Conservation (phyloP, 192 early-diverging fungal genomes). For the Coemansia sp. region DNA sequence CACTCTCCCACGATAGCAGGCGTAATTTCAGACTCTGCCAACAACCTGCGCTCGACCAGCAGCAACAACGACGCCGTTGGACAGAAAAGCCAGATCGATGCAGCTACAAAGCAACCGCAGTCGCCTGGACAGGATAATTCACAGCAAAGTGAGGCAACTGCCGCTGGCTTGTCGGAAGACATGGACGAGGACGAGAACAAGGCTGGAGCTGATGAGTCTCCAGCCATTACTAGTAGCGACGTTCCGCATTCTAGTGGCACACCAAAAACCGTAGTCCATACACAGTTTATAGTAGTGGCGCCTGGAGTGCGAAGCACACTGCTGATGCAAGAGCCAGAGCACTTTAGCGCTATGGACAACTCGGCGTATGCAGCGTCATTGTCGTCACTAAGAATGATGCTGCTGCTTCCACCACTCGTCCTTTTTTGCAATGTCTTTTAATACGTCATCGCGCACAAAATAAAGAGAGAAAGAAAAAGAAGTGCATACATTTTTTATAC, state of each 20-base stretch:
- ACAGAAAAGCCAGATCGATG: background rate
- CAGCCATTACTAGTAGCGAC: background rate
- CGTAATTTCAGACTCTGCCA: background rate
- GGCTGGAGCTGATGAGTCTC: background rate
- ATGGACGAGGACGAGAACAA: background rate
- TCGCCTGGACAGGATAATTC: background rate
- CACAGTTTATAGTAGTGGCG: conserved; percentile 21
- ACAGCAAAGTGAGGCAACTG: background rate
- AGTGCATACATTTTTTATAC: conserved; percentile 10
- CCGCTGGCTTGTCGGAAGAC: background rate
- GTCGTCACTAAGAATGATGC: background rate
- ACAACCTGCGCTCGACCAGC: background rate
- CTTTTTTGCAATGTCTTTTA: background rate
- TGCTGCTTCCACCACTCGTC: background rate
- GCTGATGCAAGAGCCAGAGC: background rate
- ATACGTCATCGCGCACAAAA: background rate
- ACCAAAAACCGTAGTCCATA: conserved; percentile 13
- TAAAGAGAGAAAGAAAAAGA: background rate
- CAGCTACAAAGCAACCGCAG: background rate
- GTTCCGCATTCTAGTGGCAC: background rate
- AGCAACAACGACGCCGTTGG: background rate
- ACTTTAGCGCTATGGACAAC: background rate
- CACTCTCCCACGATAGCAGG: background rate
- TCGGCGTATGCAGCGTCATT: background rate
- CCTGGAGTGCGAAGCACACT: conserved; percentile 8